A percentile compares a stretch with the other conserved stretches of the same genome.
Evolutionary conservation across 106 monocot species (phyloP).

Genomic region (Dendrobium huoshanense): DNA sequence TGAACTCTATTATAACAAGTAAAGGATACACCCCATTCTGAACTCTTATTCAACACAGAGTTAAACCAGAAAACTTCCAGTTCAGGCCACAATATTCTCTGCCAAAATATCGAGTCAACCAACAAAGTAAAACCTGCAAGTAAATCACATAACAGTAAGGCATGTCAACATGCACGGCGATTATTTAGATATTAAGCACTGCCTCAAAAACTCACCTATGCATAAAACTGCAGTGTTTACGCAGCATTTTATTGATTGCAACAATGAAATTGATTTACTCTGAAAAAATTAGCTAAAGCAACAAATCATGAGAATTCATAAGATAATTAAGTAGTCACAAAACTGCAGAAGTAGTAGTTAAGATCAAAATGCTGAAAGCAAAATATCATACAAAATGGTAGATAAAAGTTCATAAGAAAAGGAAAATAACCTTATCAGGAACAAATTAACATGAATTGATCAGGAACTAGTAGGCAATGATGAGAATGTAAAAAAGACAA

Average conservation of each 20-base stretch:
- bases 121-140: conserved; percentile 60
- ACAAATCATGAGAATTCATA: background rate
- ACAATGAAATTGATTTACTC: conserved; percentile 74
- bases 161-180: background rate
- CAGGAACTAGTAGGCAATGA: background rate
- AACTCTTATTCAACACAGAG: conserved; percentile 79
- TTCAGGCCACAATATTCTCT: conserved; percentile 86
- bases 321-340: background rate
- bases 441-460: background rate
- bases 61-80: conserved; percentile 97
- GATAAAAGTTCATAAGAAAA: background rate
- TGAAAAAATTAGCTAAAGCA: conserved; percentile 13
- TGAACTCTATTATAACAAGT: conserved; percentile 3
- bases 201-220: conserved; percentile 48
- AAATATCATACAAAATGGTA: conserved; percentile 1
- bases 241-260: conserved; percentile 66
- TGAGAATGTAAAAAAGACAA: background rate
- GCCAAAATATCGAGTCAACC: conserved; percentile 86
- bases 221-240: conserved; percentile 43
- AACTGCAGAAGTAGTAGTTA: background rate
- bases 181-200: background rate
- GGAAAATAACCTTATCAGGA: background rate
- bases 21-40: conserved; percentile 99
- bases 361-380: background rate
- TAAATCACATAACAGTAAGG: background rate